Conservation (phyloP, 2,329 filamentous ascomycete species). For the Proliferodiscus dingleyae region DNA sequence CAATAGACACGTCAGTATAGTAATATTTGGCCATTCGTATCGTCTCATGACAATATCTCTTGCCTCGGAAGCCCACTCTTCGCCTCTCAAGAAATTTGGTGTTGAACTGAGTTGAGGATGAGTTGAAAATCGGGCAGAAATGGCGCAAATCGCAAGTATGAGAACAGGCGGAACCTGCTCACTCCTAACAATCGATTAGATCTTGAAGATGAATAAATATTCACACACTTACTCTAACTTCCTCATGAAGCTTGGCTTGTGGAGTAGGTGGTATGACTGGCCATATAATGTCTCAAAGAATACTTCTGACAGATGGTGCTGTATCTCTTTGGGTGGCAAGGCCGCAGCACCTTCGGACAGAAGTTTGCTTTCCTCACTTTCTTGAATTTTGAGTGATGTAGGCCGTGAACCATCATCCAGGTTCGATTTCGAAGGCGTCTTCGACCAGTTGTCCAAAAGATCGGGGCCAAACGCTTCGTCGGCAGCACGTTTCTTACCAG, state of each 20-base stretch:
- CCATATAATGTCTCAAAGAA: conserved; percentile 97
- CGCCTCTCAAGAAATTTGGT: conserved; percentile 80
- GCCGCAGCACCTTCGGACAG: conserved; percentile 77
- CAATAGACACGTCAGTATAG: conserved; percentile 84
- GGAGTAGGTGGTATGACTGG: conserved; percentile 87
- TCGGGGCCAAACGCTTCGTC: conserved; percentile 85
- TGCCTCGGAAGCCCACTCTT: conserved; percentile 86
- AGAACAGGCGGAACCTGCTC: conserved; percentile 83
- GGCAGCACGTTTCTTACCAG: conserved; percentile 70
- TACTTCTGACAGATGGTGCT: conserved; percentile 88
- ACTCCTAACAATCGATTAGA: conserved; percentile 43
- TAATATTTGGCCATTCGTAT: conserved; percentile 95
- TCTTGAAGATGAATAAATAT: not conserved
- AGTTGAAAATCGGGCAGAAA: conserved; percentile 90
- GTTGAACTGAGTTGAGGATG: conserved; percentile 70
- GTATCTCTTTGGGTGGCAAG: conserved; percentile 78
- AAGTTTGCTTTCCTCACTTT: conserved; percentile 70
- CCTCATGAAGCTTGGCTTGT: conserved; percentile 96
- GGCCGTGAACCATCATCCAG: conserved; percentile 45
- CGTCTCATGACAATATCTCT: conserved; percentile 79
- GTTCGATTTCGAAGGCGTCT: conserved; percentile 48
- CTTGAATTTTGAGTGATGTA: conserved; percentile 52
- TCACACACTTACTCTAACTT: conserved; percentile 58
- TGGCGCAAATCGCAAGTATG: conserved; percentile 87
- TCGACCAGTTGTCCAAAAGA: conserved; percentile 70